phyloP scores from a whole-genome alignment of 2,329 filamentous ascomycete species.

The Akanthomyces lecanii region DNA sequence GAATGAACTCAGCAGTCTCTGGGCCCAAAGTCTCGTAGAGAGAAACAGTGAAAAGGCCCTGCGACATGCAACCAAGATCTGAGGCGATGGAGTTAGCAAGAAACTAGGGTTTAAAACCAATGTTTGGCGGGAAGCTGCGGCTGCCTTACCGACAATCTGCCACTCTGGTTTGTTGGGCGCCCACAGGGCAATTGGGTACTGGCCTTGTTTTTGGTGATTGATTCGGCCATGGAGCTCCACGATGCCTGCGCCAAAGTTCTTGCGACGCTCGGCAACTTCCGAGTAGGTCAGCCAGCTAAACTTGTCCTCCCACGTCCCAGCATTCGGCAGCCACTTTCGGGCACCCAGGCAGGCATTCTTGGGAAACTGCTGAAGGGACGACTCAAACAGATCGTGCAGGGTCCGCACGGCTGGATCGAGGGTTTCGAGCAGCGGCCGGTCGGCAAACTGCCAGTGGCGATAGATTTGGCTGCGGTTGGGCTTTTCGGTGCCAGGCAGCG shows the following conservation, averaged over 20 bases:
- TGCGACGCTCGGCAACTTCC: constrained; percentile 66
- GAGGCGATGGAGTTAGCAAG: neutral
- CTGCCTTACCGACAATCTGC: constrained; percentile 63
- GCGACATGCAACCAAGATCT: constrained; percentile 85
- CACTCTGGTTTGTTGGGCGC: constrained; percentile 84
- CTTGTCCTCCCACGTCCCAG: constrained; percentile 62
- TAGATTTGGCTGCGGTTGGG: constrained; percentile 74
- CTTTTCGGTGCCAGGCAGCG: constrained; percentile 69
- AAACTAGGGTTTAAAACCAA: no score
- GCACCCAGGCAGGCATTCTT: constrained; percentile 68
- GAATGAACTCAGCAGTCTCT: constrained; percentile 89
- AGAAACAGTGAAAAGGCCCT: constrained; percentile 83
- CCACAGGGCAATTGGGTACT: constrained; percentile 78
- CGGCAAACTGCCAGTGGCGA: constrained; percentile 73
- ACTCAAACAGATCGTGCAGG: constrained; percentile 71
- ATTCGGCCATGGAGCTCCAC: constrained; percentile 68
- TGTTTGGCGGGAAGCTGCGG: no score
- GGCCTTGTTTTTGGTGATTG: constrained; percentile 55
- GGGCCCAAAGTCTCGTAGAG: constrained; percentile 95
- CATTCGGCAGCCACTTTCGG: constrained; percentile 67
- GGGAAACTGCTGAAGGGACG: constrained; percentile 53
- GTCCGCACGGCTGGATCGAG: constrained; percentile 64
- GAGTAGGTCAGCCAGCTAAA: constrained; percentile 76
- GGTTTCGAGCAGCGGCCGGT: constrained; percentile 64
- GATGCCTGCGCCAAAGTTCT: constrained; percentile 74